Conservation (phyloP, 768 basidiomycete species). For the Leccinum uliginosum region DNA sequence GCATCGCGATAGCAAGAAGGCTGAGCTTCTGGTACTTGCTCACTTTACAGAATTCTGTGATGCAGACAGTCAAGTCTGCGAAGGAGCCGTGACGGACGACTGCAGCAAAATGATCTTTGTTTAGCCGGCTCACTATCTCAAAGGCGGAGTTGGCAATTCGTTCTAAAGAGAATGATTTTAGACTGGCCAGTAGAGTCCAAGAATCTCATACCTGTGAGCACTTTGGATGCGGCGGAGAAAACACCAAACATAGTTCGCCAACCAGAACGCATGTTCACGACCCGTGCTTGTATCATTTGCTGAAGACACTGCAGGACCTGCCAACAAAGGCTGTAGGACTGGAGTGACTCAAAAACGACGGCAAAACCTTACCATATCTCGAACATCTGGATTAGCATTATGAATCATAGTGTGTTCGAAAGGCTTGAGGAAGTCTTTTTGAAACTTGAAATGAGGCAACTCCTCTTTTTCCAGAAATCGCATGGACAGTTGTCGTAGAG, state of each 20-base stretch:
- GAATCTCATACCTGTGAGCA: slow-evolving; percentile 63
- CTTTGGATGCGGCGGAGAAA: slow-evolving; percentile 94
- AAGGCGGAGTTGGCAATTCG: slow-evolving; percentile 91
- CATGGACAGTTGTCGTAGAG: slow-evolving; percentile 95
- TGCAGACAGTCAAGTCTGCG: slow-evolving; percentile 92
- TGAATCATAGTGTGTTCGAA: slow-evolving; percentile 98
- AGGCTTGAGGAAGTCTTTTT: slow-evolving; percentile 97
- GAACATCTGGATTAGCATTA: slow-evolving; percentile 91
- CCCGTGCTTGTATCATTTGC: slow-evolving; percentile 96
- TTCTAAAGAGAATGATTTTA: slow-evolving; percentile 43
- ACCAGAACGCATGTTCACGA: slow-evolving; percentile 93
- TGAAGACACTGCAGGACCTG: slow-evolving; percentile 96
- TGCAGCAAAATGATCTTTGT: slow-evolving; percentile 84
- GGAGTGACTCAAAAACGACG: background rate
- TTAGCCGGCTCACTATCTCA: slow-evolving; percentile 89
- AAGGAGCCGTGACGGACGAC: slow-evolving; percentile 94
- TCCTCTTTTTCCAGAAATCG: slow-evolving; percentile 99
- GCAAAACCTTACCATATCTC: slow-evolving; percentile 76
- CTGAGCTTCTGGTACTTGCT: slow-evolving; percentile 99
- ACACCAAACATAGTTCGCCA: slow-evolving; percentile 99
- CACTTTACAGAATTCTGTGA: slow-evolving; percentile 99
- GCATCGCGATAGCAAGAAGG: slow-evolving; percentile 93
- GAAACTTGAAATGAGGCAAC: slow-evolving; percentile 96
- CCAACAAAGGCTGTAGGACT: background rate
- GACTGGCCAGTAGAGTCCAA: background rate